These are phyloP conservation scores for Lodderomyces parapsilosis DNA, from an alignment of 1,139 yeast species.

Conservation along the genomic window DNA sequence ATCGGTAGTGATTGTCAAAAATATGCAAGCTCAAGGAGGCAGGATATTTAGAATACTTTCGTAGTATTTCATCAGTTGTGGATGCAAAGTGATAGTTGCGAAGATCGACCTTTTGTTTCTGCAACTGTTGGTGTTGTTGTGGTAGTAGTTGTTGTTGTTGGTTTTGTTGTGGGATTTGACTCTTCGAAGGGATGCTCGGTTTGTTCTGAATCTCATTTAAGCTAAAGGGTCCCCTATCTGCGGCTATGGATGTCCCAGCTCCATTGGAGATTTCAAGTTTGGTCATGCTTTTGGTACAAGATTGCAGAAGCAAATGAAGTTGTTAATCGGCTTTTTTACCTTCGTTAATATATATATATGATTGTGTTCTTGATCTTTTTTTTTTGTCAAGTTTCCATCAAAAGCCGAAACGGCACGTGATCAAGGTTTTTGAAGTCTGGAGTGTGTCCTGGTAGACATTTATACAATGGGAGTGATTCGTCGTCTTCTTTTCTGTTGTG, in stretches of 20 bases:
- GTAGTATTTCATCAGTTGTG: slow-evolving; percentile 70
- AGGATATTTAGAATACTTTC: slow-evolving; percentile 73
- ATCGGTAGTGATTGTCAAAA: slow-evolving; percentile 84
- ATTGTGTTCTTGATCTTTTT: neutral
- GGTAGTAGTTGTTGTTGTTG: slow-evolving; percentile 11
- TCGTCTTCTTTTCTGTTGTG: no score
- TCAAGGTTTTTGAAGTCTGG: no score
- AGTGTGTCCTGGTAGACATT: no score
- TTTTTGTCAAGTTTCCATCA: no score
- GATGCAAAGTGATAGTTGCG: slow-evolving; percentile 60
- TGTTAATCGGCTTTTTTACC: neutral
- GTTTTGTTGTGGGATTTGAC: neutral
- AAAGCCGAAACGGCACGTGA: no score
- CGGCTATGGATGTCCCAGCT: neutral
- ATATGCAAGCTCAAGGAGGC: slow-evolving; percentile 88
- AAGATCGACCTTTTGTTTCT: slow-evolving; percentile 31
- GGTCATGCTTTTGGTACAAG: neutral
- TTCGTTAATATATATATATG: neutral
- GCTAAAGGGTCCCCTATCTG: neutral
- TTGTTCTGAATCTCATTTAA: neutral
- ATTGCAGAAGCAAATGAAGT: neutral
- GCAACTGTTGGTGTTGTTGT: slow-evolving; percentile 20
- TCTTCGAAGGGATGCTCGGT: neutral
- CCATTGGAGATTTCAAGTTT: neutral
- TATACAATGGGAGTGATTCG: no score